Base-by-base conservation (phyloP, 257 asterid genomes). In the Solanum peruvianum region DNA sequence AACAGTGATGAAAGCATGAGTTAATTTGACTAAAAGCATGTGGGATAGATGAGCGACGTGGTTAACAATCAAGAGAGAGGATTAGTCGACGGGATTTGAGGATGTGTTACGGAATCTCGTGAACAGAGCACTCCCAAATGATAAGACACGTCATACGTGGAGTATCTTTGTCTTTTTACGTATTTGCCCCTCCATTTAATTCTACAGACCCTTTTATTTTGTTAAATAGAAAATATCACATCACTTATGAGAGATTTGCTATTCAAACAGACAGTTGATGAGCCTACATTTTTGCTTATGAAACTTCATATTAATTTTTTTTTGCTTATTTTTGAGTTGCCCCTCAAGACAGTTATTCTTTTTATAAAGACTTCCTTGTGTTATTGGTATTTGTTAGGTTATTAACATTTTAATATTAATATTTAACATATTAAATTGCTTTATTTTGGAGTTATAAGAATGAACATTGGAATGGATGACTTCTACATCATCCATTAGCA, bases 121-220 rank as follows among this genome's bases (percentile, higher is more conserved):
- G 91, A 86, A 82, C 9, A 83, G 87, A 87, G 89, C 87, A 85
- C 44, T 20, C 37, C 33, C 11, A 39, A 42, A 13, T 47, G 77
- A 70, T 78, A 42, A 23, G 86, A 86, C 92, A 71, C 92, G 92
- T 90, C n/a, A 52, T 10, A 18, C 23, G 62, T 52, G 88, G 83
- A 76, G 44, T 35, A 64, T 85, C 64, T 45, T 27, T 7, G 1
- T 78, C 4, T 25, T 45, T 77, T 77, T 52, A 77, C 64, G 41
- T 44, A 18, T 78, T 45, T 44, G 9, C 84, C 84, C 84, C 64
- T 77, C 37, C 39, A 25, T 77, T 15, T 71, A 35, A 72, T 72
- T 35, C 80, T 72, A 72, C 16, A 9, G 12, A 58, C 12, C 27
- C 23, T 56, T 56, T 56, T 21, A 58, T 58, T 58, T 58, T 58